Evolutionary conservation across 345 rosid genomes (phyloP).

Genomic region (Lumnitzera racemosa): DNA sequence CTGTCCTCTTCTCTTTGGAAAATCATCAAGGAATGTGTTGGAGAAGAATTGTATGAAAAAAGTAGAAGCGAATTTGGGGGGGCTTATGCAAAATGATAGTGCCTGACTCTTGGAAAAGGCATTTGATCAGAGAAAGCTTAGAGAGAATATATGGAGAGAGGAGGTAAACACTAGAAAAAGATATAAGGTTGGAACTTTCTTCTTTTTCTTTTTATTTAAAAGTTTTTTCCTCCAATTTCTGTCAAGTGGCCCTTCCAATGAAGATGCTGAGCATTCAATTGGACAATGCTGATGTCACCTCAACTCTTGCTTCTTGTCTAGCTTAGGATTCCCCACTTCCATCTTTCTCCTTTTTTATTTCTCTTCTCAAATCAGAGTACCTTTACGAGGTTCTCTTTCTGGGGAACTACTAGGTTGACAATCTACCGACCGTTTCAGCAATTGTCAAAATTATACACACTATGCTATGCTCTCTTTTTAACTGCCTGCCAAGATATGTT

Average conservation of each 20-base stretch:
- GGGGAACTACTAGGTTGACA: slow-evolving; percentile 22
- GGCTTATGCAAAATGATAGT: slow-evolving; percentile 10
- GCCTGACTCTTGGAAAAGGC: slow-evolving; percentile 20
- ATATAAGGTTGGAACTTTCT: slow-evolving; percentile 10
- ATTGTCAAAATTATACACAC: slow-evolving; percentile 19
- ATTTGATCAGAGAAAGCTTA: slow-evolving; percentile 17
- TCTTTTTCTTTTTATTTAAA: not conserved
- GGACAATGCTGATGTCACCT: slow-evolving; percentile 41
- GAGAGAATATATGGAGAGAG: slow-evolving; percentile 26
- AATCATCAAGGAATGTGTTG: slow-evolving; percentile 25
- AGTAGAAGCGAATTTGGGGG: slow-evolving; percentile 2
- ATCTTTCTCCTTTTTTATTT: slow-evolving; percentile 11
- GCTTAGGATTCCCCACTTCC: slow-evolving; percentile 58
- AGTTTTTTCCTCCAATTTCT: slow-evolving; percentile 15
- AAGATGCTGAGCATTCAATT: slow-evolving; percentile 32
- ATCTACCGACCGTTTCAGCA: slow-evolving; percentile 7
- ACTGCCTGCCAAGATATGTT: slow-evolving; percentile 14
- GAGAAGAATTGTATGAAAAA: slow-evolving; percentile 1
- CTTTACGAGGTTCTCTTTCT: slow-evolving; percentile 6
- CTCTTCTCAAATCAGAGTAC: slow-evolving; percentile 22
- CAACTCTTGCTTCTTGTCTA: slow-evolving; percentile 27
- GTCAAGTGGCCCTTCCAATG: slow-evolving; percentile 30
- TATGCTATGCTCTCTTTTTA: slow-evolving; percentile 5
- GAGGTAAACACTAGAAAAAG: slow-evolving; percentile 11
- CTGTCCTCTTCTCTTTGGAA: slow-evolving; percentile 24